phyloP scores from a whole-genome alignment of 2,329 filamentous ascomycete genomes.

The Neonectria sp. region DNA sequence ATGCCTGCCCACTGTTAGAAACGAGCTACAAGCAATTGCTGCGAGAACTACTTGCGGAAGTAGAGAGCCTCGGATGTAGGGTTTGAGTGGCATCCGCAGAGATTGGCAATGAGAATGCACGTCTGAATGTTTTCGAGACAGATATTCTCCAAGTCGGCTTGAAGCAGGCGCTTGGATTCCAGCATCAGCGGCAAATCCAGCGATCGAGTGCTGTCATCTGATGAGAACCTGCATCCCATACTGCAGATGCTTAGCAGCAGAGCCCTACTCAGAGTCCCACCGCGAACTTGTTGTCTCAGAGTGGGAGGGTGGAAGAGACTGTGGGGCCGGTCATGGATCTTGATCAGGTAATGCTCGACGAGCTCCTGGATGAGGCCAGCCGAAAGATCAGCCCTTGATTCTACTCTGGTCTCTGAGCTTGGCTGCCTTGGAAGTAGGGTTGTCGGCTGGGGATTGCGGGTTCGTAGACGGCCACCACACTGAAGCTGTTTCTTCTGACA shows the following conservation, averaged over 20 bases:
- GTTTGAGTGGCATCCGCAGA: conserved; percentile 17
- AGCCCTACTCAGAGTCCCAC: conserved; percentile 11
- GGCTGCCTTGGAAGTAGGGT: conserved; percentile 9
- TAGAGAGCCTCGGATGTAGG: conserved; percentile 27
- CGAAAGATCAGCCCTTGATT: background rate
- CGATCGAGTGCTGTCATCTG: background rate
- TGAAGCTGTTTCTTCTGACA: conserved; percentile 4
- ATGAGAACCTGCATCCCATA: conserved; percentile 28
- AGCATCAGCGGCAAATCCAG: conserved; percentile 4
- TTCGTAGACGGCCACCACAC: background rate
- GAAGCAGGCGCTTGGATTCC: conserved; percentile 27
- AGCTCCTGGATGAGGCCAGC: background rate
- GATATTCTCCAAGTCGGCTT: conserved; percentile 30
- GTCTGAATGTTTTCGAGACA: conserved; percentile 35
- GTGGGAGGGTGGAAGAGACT: conserved; percentile 33
- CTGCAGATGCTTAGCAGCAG: conserved; percentile 26
- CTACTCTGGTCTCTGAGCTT: background rate
- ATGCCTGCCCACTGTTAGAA: conserved; percentile 18
- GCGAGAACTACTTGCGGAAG: conserved; percentile 12
- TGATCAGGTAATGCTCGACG: conserved; percentile 30
- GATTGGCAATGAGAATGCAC: conserved; percentile 26
- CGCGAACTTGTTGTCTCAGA: background rate
- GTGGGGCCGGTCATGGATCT: conserved; percentile 31
- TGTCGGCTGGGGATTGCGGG: background rate
- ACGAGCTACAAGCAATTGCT: too few relatives aligned